Evolutionary conservation across 331 rosid species (phyloP), one percentile per base, ranked within the genome.

Genomic region (Cydonia oblonga): DNA sequence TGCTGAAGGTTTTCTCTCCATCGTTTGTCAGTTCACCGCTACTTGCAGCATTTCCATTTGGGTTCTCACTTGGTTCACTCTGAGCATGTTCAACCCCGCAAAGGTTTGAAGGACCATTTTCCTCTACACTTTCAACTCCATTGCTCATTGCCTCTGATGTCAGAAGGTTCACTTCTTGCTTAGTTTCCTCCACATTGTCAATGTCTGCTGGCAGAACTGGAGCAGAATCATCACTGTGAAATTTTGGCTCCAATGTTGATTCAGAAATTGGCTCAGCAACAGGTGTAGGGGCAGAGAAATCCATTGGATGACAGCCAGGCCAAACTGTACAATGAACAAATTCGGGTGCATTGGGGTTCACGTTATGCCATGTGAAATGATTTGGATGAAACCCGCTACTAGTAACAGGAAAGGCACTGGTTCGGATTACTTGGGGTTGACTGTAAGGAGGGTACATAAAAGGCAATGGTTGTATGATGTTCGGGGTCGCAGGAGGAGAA

Each of bases 401-500:
- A 15, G 88, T 86, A 61, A 90, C 86, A 2, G 98, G 87, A 81
- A 81, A 93, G 63, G 88, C 66, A 80, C 85, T 84, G 81, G 89
- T 81, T 79, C 92, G 90, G 44, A 93, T 76, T 64, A 96, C 69
- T 80, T 89, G 99, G 74, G 91, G 84, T 86, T 88, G 99, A 73
- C 83, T 78, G 54, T 83, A 95, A 68, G 93, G 85, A 80, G 99
- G 90, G 79, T 81, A 95, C 69, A 95, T 73, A 69, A 88, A 95
- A 64, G 96, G 90, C 84, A 95, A 65, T 60, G 97, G 88, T 40
- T 91, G 97, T 20, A 95, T 87, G 96, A 95, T 87, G 84, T 85
- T 92, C 26, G 99, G 99, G n/a, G 97, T 91, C 28, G 92, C 76
- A 62, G 97, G 97, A 75, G 96, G 96, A 54, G 99, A 91, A 42